phyloP scores from a whole-genome alignment of 176 grass and related monocot genomes.

The Carex parvula region DNA sequence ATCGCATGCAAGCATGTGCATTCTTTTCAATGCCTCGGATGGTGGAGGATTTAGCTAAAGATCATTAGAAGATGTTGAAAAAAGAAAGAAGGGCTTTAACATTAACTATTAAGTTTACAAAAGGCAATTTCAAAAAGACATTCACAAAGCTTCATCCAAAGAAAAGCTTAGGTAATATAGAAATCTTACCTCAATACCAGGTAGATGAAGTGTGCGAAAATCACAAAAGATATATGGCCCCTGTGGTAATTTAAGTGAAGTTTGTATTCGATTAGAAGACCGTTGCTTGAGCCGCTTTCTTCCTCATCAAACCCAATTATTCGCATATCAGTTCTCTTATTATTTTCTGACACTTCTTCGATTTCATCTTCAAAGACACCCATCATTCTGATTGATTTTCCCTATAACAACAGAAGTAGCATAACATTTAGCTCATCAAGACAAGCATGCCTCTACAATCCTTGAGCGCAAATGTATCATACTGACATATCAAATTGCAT shows the following conservation, averaged over 20 bases:
- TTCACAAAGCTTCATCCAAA: not conserved
- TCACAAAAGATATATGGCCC: conserved; percentile 85
- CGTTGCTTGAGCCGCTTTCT: conserved; percentile 63
- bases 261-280: conserved; percentile 35
- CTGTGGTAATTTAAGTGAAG: conserved; percentile 74
- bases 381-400: conserved; percentile 83
- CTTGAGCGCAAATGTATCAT: not conserved
- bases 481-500: not conserved
- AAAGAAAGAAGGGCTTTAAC: conserved; percentile 11
- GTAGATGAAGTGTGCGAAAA: conserved; percentile 71
- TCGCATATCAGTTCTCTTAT: conserved; percentile 46
- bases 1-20: conserved; percentile 98
- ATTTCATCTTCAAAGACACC: conserved; percentile 90
- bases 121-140: not conserved
- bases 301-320: conserved; percentile 97
- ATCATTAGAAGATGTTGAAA: not conserved
- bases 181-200: conserved; percentile 66
- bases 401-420: conserved; percentile 29
- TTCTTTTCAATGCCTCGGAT: conserved; percentile 86
- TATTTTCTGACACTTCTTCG: conserved; percentile 76
- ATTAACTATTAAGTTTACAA: not conserved
- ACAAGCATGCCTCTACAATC: not conserved
- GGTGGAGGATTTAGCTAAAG: conserved; percentile 72
- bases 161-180: not conserved
- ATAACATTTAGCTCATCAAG: not conserved